phyloP scores from a whole-genome alignment of 1,284 basidiomycete species.

The Omphalotus olearius region DNA sequence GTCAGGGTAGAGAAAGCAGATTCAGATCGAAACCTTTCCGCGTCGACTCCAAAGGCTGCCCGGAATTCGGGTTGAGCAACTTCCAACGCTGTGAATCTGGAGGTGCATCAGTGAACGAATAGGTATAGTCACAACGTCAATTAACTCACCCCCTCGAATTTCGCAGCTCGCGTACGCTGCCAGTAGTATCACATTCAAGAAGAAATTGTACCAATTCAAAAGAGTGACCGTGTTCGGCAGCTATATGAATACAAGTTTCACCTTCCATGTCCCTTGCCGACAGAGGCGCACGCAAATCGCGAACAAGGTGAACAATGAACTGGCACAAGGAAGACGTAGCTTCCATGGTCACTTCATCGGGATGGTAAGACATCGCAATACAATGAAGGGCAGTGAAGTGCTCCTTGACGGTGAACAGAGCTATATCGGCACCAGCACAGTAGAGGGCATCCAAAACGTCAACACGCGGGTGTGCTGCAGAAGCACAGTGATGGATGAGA shows the following conservation, averaged over 20 bases:
- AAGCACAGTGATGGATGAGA: constrained; percentile 63
- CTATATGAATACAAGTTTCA: constrained; percentile 91
- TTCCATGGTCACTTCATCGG: constrained; percentile 32
- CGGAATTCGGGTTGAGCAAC: constrained; percentile 62
- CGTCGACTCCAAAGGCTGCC: constrained; percentile 48
- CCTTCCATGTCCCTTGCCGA: constrained; percentile 74
- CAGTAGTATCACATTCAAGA: constrained; percentile 56
- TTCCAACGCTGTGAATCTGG: constrained; percentile 62
- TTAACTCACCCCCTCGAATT: constrained; percentile 62
- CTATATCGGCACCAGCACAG: constrained; percentile 67
- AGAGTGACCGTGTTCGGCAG: constrained; percentile 84
- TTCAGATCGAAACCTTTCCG: constrained; percentile 39
- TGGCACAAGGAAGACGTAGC: constrained; percentile 41
- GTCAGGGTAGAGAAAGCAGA: constrained; percentile 56
- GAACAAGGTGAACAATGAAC: constrained; percentile 62
- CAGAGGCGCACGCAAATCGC: constrained; percentile 62
- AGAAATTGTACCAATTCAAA: constrained; percentile 57
- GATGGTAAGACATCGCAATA: constrained; percentile 43
- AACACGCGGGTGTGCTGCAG: constrained; percentile 49
- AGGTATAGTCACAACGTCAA: constrained; percentile 10
- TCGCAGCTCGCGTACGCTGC: constrained; percentile 49
- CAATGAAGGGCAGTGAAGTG: constrained; percentile 68
- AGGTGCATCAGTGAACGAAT: constrained; percentile 6
- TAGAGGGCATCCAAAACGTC: constrained; percentile 64
- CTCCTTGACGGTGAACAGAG: constrained; percentile 61